These are phyloP conservation scores for Gossypium gossypioides DNA, from an alignment of 441 rosid genomes.

Conservation along the genomic window DNA sequence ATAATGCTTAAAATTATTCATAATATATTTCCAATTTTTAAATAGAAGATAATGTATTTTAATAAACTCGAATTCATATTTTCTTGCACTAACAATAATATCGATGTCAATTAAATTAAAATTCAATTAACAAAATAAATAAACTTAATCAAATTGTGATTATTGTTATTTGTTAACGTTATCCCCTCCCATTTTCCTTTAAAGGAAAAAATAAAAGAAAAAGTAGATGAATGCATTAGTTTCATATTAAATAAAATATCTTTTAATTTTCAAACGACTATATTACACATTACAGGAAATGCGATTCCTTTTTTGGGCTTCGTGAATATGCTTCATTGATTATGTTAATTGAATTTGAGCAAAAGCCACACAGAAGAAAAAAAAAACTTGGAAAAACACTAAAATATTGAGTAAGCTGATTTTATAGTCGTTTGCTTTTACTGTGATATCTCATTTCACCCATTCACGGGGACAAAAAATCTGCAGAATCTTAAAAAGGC, in stretches of 20 bases:
- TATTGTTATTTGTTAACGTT: not conserved
- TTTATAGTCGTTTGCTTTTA: not conserved
- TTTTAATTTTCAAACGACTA: constrained; percentile 1
- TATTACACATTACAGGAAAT: constrained; percentile 18
- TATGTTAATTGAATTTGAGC: too few relatives aligned
- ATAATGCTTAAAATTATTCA: too few relatives aligned
- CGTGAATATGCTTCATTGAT: too few relatives aligned
- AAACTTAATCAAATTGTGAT: not conserved
- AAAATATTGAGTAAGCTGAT: not conserved
- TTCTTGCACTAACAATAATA: fast-evolving
- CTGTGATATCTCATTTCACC: constrained; percentile 20
- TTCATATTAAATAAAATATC: not conserved
- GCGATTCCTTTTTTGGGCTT: not conserved
- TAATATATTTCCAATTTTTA: too few relatives aligned
- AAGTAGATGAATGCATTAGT: constrained; percentile 11
- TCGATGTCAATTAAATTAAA: fast-evolving
- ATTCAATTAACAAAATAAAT: too few relatives aligned
- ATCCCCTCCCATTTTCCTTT: not conserved
- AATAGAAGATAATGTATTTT: too few relatives aligned
- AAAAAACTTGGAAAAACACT: too few relatives aligned
- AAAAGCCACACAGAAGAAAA: too few relatives aligned
- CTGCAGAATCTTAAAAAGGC: constrained; percentile 41
- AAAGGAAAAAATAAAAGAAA: not conserved
- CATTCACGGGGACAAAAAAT: constrained; percentile 40
- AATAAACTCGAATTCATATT: fast-evolving